Base-by-base conservation (phyloP, 768 basidiomycete genomes). In the Mycena indigotica region DNA sequence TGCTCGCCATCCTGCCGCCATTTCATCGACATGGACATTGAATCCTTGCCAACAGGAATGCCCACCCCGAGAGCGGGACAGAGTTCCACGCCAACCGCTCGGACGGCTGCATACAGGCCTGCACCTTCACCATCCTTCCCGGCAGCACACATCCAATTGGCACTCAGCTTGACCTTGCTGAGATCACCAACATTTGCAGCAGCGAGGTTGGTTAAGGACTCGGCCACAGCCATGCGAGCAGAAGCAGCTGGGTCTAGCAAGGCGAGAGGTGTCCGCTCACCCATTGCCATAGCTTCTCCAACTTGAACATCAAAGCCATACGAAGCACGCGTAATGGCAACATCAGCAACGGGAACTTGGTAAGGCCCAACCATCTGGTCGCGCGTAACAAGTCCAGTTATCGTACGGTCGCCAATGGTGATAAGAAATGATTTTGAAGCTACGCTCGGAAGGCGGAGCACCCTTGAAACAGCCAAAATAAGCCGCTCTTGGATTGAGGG, bases 311-410 rank as follows among this genome's bases (percentile, higher is more conserved):
- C 85, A 72, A 98, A 98, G 0, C 97, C 95, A 70, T 97, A 97
- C 5, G 94, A 87, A 0, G 93, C 81, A n/a, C 91, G 87, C 4
- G 96, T 99, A 40, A 98, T 93, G 2, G 96, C 97, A 50, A 97
- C 96, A 64, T 99, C 96, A 19, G 96, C 91, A 5, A 98, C 93
- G 32, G 97, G 96, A 10, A 98, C 91, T 74, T 99, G 97, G 91
- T 92, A 99, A 0, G 95, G 96, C 0, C 97, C 97, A 23, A 98
- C 93, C 96, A 99, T 98, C 73, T 99, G 97, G 70, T 99, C 97
- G 52, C 97, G 85, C 5, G 90, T 86, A 60, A 98, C 93, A 45
- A 99, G 85, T 23, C 97, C 97, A 0, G 95, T 94, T 71, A 99
- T 88, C 30, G 89, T 82, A 44, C 97, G 85, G 67, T 99, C 97